Base-by-base conservation (phyloP, 1,284 basidiomycete genomes). In the Kwoniella shivajii region DNA sequence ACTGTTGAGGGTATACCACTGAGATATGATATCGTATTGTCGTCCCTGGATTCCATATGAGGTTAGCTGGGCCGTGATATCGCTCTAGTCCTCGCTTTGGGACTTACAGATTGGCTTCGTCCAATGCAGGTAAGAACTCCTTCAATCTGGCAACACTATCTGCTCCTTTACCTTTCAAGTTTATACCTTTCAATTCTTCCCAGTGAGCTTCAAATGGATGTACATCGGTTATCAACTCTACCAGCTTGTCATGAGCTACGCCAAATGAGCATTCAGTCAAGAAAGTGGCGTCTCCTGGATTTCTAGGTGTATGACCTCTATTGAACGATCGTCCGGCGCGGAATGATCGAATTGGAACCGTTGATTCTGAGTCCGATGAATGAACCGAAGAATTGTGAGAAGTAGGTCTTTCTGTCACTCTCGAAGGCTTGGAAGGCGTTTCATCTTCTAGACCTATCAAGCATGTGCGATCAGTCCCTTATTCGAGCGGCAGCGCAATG, bases 171-270 rank as follows among this genome's bases (percentile, higher is more conserved):
- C 82, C 80, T 36, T 87, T 87, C 65, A 99, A 80, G 73, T 98
- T 87, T 64, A 99, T 87, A 14, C 79, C 78, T 54, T 74, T 81
- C 62, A 99, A 78, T 44, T 85, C 81, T 66, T 97, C 92, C 95
- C 95, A 99, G 73, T 92, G 84, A 16, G 93, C 92, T 73, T 94
- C 90, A 78, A 92, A 97, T 1, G 94, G 92, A 73, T 94, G 89
- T 13, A 94, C 87, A 70, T 98, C 94, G 39, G 94, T 98, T 70
- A 99, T 91, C 61, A 92, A 85, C 75, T 92, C 85, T 1, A 99
- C 88, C 2, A 99, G 84, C 43, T 86, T 85, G 75, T 97, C 94
- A 70, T 91, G 90, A 9, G 92, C 85, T 29, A 97, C 86, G 18
- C 86, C 90, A 73, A 99, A 99, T 27, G 93, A 97, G 70, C 93